phyloP scores from a whole-genome alignment of 257 asterid species.

The Fraxinus pennsylvanica region DNA sequence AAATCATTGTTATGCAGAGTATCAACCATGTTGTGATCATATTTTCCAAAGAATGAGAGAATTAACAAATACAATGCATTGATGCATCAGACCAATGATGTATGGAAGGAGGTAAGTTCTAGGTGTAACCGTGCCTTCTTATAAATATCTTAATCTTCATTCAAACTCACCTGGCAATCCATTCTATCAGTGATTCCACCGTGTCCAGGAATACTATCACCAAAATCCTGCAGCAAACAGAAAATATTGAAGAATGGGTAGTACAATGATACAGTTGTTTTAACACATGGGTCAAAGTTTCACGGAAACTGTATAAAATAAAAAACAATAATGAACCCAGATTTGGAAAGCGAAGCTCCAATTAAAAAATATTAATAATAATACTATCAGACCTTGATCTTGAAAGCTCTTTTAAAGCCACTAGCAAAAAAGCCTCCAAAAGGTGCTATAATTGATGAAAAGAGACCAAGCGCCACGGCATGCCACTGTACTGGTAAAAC shows the following conservation, averaged over 20 bases:
- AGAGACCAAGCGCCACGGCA: constrained; percentile 73
- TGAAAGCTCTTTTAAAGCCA: constrained; percentile 98
- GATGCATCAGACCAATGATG: not conserved
- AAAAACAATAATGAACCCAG: not conserved
- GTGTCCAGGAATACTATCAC: constrained; percentile 99
- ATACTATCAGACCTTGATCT: constrained; percentile 65
- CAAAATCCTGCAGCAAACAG: constrained; percentile 74
- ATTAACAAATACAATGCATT: not conserved
- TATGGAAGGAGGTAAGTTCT: not conserved
- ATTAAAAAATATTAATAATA: not conserved
- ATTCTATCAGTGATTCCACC: constrained; percentile 98
- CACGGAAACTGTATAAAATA: not conserved
- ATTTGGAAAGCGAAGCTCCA: constrained; percentile 1
- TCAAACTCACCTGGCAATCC: constrained; percentile 85
- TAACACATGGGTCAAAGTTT: constrained; percentile 1
- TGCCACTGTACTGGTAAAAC: constrained; percentile 84
- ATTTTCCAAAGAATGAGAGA: not conserved
- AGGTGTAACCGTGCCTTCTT: constrained; percentile 2
- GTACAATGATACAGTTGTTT: constrained; percentile 4
- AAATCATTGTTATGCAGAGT: not conserved
- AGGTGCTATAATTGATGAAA: constrained; percentile 96
- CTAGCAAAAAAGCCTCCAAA: constrained; percentile 99
- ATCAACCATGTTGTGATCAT: not conserved
- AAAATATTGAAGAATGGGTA: constrained; percentile 15
- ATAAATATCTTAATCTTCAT: not conserved